Conservation (phyloP, 2,329 filamentous ascomycete genomes). For the Sporothrix protearum region DNA sequence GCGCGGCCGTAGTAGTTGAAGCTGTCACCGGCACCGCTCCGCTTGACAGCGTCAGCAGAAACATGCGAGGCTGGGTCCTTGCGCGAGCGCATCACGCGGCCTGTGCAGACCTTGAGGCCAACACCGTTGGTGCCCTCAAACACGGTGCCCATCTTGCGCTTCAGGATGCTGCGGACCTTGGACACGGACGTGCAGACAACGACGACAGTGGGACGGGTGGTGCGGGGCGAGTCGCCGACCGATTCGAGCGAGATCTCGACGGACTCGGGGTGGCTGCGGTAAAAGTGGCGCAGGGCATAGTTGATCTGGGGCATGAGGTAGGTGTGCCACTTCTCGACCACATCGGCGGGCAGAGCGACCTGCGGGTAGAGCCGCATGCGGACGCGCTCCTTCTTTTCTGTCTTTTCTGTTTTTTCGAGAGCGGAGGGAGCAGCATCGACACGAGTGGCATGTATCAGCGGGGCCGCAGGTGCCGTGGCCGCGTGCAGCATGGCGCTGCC, state of each 20-base stretch:
- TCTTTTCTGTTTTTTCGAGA: not conserved
- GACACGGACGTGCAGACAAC: constrained; percentile 72
- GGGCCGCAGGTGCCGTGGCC: not conserved
- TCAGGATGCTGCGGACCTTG: constrained; percentile 68
- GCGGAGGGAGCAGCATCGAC: not conserved
- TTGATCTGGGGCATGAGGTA: constrained; percentile 71
- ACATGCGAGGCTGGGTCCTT: constrained; percentile 5
- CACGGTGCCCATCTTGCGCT: constrained; percentile 60
- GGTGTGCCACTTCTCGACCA: constrained; percentile 68
- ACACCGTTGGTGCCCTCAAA: constrained; percentile 58
- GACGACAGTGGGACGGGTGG: constrained; percentile 67
- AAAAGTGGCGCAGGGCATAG: constrained; percentile 64
- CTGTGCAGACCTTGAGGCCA: constrained; percentile 34
- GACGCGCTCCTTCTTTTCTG: constrained; percentile 22
- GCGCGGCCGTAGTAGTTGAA: constrained; percentile 34
- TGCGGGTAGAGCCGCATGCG: constrained; percentile 47
- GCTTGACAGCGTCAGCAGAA: not conserved
- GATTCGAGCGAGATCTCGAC: constrained; percentile 74
- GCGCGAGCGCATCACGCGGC: constrained; percentile 28
- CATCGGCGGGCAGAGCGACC: constrained; percentile 54
- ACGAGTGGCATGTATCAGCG: too few relatives aligned
- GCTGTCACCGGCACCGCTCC: not conserved
- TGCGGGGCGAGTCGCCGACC: constrained; percentile 64
- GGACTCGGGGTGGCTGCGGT: constrained; percentile 70
- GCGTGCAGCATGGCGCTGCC: not conserved